phyloP scores from a whole-genome alignment of 2,329 filamentous ascomycete species.

The Rachicladosporium sp. region DNA sequence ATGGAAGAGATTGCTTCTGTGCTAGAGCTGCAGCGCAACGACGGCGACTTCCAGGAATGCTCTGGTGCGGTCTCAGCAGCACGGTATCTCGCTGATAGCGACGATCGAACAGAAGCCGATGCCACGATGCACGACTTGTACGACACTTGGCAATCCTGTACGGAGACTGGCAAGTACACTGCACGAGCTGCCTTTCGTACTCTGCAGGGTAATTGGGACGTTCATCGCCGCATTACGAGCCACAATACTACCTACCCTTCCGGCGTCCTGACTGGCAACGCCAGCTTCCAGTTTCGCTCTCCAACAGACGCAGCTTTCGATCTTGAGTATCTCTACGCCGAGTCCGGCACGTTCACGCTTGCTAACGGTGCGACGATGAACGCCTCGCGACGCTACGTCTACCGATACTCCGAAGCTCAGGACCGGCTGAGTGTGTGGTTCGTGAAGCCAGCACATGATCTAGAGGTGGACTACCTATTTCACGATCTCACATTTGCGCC shows the following conservation, averaged over 20 bases:
- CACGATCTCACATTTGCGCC: slow-evolving; percentile 52
- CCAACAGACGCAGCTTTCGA: slow-evolving; percentile 16
- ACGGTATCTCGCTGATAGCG: slow-evolving; percentile 18
- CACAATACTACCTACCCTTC: slow-evolving; percentile 14
- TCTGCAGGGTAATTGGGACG: slow-evolving; percentile 21
- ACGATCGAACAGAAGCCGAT: slow-evolving; percentile 28
- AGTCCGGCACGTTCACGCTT: slow-evolving; percentile 15
- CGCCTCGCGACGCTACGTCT: slow-evolving; percentile 56
- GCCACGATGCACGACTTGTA: slow-evolving; percentile 38
- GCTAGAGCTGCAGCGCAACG: slow-evolving; percentile 38
- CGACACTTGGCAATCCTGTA: slow-evolving; percentile 13
- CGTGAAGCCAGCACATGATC: slow-evolving; percentile 48
- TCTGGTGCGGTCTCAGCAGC: slow-evolving; percentile 35
- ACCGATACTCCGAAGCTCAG: slow-evolving; percentile 50
- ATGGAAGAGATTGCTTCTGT: slow-evolving; percentile 58
- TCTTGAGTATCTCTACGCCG: slow-evolving; percentile 22
- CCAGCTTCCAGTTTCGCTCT: slow-evolving; percentile 19
- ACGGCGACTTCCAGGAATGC: slow-evolving; percentile 30
- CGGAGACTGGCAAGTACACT: slow-evolving; percentile 14
- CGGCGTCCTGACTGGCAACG: slow-evolving; percentile 17
- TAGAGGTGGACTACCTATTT: slow-evolving; percentile 58
- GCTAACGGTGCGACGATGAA: slow-evolving; percentile 32
- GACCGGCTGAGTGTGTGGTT: slow-evolving; percentile 64
- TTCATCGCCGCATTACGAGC: slow-evolving; percentile 18
- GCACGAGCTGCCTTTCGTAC: slow-evolving; percentile 20